phyloP scores from a whole-genome alignment of 176 grass and related monocot species.

The Oryza meridionalis region DNA sequence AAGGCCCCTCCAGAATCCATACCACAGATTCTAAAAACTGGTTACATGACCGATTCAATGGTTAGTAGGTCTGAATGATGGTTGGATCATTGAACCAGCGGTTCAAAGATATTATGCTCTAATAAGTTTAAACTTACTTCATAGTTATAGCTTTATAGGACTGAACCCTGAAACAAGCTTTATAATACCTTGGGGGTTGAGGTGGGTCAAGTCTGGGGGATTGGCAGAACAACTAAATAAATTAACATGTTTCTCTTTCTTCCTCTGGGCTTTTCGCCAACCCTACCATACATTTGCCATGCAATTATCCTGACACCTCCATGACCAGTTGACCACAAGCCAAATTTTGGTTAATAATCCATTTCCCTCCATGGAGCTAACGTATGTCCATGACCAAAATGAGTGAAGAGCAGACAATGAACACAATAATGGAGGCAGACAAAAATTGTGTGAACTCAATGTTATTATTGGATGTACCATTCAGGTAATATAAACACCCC shows the following conservation, averaged over 20 bases:
- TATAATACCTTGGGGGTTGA: background rate
- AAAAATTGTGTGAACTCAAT: background rate
- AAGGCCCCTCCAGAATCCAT: constrained; percentile 2
- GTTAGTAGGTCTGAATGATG: background rate
- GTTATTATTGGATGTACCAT: background rate
- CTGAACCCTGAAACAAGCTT: background rate
- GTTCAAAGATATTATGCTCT: background rate
- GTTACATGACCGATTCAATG: background rate
- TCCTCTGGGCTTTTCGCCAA: background rate
- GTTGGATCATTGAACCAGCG: background rate
- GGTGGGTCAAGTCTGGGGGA: background rate
- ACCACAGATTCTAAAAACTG: background rate
- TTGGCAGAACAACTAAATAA: background rate
- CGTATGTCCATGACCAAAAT: background rate
- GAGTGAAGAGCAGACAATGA: constrained; percentile 7
- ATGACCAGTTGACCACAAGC: background rate
- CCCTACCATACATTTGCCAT: background rate
- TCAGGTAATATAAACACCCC: background rate
- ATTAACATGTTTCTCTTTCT: background rate
- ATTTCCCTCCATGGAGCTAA: background rate
- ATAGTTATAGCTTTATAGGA: background rate
- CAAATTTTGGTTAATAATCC: background rate
- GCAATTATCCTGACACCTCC: background rate
- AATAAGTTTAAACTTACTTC: background rate
- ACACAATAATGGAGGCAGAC: constrained; percentile 8